Percentiles rank a stretch among this genome's conserved stretches.
Conservation (phyloP, 2,329 filamentous ascomycete genomes). For the Thelonectria olida region DNA sequence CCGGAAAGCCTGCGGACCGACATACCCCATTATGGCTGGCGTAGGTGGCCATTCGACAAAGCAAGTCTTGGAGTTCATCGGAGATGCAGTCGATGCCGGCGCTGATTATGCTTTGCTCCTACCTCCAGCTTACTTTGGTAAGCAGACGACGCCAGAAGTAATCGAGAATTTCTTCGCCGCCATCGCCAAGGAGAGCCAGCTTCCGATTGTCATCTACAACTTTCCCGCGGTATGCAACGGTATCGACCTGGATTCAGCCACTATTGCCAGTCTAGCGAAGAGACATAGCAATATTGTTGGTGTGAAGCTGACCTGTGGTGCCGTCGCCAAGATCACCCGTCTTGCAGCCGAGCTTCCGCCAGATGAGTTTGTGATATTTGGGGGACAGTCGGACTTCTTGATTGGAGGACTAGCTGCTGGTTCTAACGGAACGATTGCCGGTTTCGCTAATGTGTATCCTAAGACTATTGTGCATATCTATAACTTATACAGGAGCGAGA, state of each 20-base stretch:
- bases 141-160: constrained; percentile 65
- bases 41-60: constrained; percentile 71
- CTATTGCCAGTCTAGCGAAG: constrained; percentile 50
- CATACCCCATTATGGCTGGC: constrained; percentile 85
- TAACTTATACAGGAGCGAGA: constrained; percentile 66
- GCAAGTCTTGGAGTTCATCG: constrained; percentile 68
- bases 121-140: constrained; percentile 72
- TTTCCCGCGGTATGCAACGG: constrained; percentile 76
- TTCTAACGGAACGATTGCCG: constrained; percentile 68
- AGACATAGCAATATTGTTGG: constrained; percentile 68
- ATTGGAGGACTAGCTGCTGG: constrained; percentile 68
- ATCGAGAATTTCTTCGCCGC: constrained; percentile 68
- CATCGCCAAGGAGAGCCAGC: constrained; percentile 57
- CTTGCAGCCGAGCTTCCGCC: constrained; percentile 60
- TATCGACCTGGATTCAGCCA: constrained; percentile 73
- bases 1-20: constrained; percentile 81
- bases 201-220: constrained; percentile 75
- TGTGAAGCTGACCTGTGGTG: constrained; percentile 77
- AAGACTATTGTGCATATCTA: constrained; percentile 68
- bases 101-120: constrained; percentile 70
- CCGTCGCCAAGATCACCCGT: constrained; percentile 75
- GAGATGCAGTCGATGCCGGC: constrained; percentile 68
- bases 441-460: constrained; percentile 70
- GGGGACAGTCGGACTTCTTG: constrained; percentile 80
- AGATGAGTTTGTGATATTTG: constrained; percentile 71